Evolutionary conservation across 371 early-diverging fungal genomes (phyloP).

Genomic region (Mucor ambiguus): DNA sequence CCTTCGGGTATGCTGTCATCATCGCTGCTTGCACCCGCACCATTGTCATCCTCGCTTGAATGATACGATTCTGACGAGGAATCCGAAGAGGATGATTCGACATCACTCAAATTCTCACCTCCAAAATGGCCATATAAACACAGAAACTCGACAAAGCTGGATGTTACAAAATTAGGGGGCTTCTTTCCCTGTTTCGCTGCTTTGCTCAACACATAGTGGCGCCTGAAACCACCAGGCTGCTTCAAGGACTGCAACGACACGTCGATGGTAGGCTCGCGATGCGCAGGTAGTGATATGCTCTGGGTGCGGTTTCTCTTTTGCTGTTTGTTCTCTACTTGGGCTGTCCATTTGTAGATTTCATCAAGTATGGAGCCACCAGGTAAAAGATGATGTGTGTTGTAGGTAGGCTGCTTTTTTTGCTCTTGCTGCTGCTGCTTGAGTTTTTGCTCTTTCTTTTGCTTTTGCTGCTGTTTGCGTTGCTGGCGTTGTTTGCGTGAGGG

Average conservation of each 20-base stretch:
- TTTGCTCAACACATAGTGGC: conserved; percentile 77
- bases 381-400: conserved; percentile 48
- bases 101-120: conserved; percentile 88
- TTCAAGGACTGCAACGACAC: conserved; percentile 48
- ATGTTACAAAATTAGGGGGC: conserved; percentile 75
- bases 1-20: conserved; percentile 38
- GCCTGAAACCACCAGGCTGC: conserved; percentile 89
- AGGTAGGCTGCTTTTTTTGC: conserved; percentile 27
- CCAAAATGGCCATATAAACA: conserved; percentile 95
- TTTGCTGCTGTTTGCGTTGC: conserved; percentile 36
- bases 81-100: conserved; percentile 65
- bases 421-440: conserved; percentile 35
- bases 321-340: conserved; percentile 68
- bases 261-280: conserved; percentile 38
- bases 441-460: conserved; percentile 19
- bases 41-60: conserved; percentile 16
- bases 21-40: conserved; percentile 13
- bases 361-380: conserved; percentile 82
- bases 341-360: conserved; percentile 93
- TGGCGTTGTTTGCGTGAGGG: conserved; percentile 27
- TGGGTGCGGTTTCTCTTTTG: conserved; percentile 55
- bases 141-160: conserved; percentile 93
- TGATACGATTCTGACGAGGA: conserved; percentile 29
- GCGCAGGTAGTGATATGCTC: conserved; percentile 57
- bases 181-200: conserved; percentile 72